phyloP scores from a whole-genome alignment of 768 basidiomycete genomes.

The Boletus reticulatus region DNA sequence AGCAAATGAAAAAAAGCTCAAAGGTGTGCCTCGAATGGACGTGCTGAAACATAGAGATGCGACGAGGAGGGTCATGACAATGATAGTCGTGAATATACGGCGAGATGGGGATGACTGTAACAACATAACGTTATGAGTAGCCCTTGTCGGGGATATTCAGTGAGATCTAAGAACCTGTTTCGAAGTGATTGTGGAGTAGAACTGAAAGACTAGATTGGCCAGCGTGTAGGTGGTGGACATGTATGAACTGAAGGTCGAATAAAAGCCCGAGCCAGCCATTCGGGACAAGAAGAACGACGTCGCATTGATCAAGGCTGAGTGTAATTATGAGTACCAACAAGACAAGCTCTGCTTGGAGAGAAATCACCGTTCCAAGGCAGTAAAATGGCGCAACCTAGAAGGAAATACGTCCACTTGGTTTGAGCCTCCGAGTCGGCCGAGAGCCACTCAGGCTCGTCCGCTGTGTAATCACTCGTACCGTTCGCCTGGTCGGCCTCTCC shows the following conservation, averaged over 20 bases:
- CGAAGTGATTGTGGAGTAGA: slow-evolving; percentile 68
- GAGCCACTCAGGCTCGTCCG: slow-evolving; percentile 19
- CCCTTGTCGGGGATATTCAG: neutral
- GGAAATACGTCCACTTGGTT: slow-evolving; percentile 64
- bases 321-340: neutral
- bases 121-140: slow-evolving; percentile 1
- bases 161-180: slow-evolving; percentile 51
- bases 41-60: slow-evolving; percentile 66
- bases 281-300: slow-evolving; percentile 78
- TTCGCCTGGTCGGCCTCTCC: slow-evolving; percentile 7
- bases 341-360: neutral
- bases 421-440: slow-evolving; percentile 34
- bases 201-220: slow-evolving; percentile 66
- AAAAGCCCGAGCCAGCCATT: slow-evolving; percentile 56
- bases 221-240: slow-evolving; percentile 62
- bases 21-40: slow-evolving; percentile 50
- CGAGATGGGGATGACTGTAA: slow-evolving; percentile 58
- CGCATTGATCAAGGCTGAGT: slow-evolving; percentile 78
- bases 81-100: slow-evolving; percentile 51
- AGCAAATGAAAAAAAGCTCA: slow-evolving; percentile 63
- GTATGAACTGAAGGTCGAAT: slow-evolving; percentile 62
- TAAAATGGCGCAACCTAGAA: slow-evolving; percentile 76
- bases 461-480: slow-evolving; percentile 9
- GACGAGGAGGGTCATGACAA: slow-evolving; percentile 52
- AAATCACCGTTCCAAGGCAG: slow-evolving; percentile 87